Evolutionary conservation across 1,284 basidiomycete species (phyloP).

Genomic region (Microbotryum scabiosae): DNA sequence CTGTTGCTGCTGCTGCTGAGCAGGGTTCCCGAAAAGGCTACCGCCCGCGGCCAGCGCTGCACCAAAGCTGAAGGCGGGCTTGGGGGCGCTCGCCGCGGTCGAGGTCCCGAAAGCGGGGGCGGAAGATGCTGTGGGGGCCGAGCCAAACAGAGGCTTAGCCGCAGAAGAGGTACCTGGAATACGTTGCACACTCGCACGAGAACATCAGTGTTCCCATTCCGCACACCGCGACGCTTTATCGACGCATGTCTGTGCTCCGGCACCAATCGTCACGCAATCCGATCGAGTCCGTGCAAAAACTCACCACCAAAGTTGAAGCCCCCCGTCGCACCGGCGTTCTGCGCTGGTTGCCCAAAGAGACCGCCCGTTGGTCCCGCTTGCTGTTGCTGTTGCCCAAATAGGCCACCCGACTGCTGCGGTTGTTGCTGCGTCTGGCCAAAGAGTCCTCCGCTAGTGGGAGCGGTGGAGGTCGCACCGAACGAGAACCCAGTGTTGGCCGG

Average conservation of each 20-base stretch:
- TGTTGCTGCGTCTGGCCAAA: slow-evolving; percentile 27
- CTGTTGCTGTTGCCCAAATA: slow-evolving; percentile 37
- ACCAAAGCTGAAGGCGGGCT: slow-evolving; percentile 28
- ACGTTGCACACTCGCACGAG: no score
- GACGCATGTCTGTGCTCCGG: background rate
- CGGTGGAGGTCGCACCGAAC: slow-evolving; percentile 23
- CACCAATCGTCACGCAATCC: background rate
- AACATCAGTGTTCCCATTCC: no score
- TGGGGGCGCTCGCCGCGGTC: slow-evolving; percentile 5
- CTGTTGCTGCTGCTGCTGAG: slow-evolving; percentile 14
- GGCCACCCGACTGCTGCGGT: slow-evolving; percentile 34
- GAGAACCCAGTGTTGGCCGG: slow-evolving; percentile 34
- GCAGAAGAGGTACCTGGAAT: slow-evolving; percentile 6
- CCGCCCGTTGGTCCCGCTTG: slow-evolving; percentile 30
- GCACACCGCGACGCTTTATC: background rate
- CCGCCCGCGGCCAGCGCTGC: slow-evolving; percentile 14
- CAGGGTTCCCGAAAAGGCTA: slow-evolving; percentile 16
- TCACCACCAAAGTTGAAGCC: slow-evolving; percentile 10
- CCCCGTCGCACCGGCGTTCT: background rate
- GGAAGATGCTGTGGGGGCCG: slow-evolving; percentile 17
- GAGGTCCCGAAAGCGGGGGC: slow-evolving; percentile 11
- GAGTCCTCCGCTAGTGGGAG: slow-evolving; percentile 20
- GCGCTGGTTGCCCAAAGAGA: slow-evolving; percentile 31
- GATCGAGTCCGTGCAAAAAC: background rate
- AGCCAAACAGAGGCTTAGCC: slow-evolving; percentile 26